Conservation (phyloP, 2,329 filamentous ascomycete genomes). For the Elsinoe necatrix region DNA sequence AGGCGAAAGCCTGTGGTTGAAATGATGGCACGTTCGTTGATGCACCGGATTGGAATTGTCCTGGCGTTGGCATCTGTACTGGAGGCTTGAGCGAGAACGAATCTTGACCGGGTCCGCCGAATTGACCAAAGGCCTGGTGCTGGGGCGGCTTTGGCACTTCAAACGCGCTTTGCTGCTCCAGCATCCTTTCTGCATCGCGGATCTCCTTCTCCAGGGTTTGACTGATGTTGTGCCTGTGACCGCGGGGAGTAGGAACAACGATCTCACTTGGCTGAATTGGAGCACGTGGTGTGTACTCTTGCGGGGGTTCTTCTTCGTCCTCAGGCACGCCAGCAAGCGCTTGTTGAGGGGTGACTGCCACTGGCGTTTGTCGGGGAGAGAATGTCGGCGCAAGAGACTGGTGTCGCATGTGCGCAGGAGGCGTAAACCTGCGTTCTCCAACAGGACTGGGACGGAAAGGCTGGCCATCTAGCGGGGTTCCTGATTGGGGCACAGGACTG, state of each 20-base stretch:
- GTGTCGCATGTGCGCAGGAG: conserved; percentile 16
- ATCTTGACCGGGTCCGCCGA: background rate
- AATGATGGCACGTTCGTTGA: conserved; percentile 1
- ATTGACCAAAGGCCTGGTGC: background rate
- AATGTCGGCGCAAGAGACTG: conserved; percentile 20
- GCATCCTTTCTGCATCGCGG: conserved; percentile 54
- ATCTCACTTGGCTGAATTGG: conserved; percentile 44
- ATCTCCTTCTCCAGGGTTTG: conserved; percentile 74
- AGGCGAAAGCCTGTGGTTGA: conserved; percentile 6
- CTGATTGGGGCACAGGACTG: conserved; percentile 33
- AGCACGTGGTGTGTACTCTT: conserved; percentile 18
- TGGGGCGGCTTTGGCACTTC: conserved; percentile 32
- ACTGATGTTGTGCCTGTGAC: conserved; percentile 63
- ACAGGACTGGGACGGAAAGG: conserved; percentile 9
- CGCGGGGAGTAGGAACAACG: conserved; percentile 52
- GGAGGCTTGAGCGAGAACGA: conserved; percentile 6
- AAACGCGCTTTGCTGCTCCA: conserved; percentile 60
- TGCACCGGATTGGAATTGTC: conserved; percentile 3
- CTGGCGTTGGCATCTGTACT: background rate
- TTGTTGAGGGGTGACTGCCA: conserved; percentile 40
- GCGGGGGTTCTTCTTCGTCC: conserved; percentile 54
- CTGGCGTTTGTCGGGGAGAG: conserved; percentile 22
- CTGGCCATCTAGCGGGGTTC: conserved; percentile 50
- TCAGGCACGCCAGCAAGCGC: conserved; percentile 63
- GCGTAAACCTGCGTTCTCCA: conserved; percentile 14